Evolutionary conservation across 768 basidiomycete genomes (phyloP).

Genomic region (Tylopilus plumbeoviolaceoides): DNA sequence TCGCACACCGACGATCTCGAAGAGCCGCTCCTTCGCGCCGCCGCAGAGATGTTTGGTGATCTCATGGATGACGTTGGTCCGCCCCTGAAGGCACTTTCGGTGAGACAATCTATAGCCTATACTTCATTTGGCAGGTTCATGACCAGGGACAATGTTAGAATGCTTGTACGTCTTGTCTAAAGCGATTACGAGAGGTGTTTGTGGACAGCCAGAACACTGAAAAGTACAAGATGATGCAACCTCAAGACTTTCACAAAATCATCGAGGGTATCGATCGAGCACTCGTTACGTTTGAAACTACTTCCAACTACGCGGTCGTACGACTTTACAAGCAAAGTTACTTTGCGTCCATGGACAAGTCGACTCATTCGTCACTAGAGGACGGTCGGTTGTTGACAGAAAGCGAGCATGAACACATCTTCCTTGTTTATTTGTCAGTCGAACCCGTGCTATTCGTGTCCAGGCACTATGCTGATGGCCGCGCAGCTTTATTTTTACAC

Average conservation of each 20-base stretch:
- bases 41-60: slow-evolving; percentile 73
- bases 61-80: slow-evolving; percentile 77
- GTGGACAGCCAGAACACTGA: slow-evolving; percentile 35
- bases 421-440: slow-evolving; percentile 90
- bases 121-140: slow-evolving; percentile 1
- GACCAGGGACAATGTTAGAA: slow-evolving; percentile 36
- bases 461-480: slow-evolving; percentile 7
- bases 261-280: slow-evolving; percentile 66
- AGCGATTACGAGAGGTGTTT: slow-evolving; percentile 64
- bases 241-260: slow-evolving; percentile 61
- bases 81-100: slow-evolving; percentile 70
- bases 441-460: background rate
- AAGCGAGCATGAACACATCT: slow-evolving; percentile 76
- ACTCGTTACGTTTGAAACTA: slow-evolving; percentile 71
- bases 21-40: slow-evolving; percentile 38
- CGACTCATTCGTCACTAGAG: slow-evolving; percentile 13
- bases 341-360: slow-evolving; percentile 17
- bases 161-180: slow-evolving; percentile 56
- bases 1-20: slow-evolving; percentile 43
- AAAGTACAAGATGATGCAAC: slow-evolving; percentile 36
- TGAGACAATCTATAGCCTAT: slow-evolving; percentile 33
- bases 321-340: slow-evolving; percentile 63
- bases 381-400: slow-evolving; percentile 39
- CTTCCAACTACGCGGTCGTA: slow-evolving; percentile 79
- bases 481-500: slow-evolving; percentile 86